Base-by-base conservation (phyloP, 768 basidiomycete genomes). In the Collybiopsis luxurians region DNA sequence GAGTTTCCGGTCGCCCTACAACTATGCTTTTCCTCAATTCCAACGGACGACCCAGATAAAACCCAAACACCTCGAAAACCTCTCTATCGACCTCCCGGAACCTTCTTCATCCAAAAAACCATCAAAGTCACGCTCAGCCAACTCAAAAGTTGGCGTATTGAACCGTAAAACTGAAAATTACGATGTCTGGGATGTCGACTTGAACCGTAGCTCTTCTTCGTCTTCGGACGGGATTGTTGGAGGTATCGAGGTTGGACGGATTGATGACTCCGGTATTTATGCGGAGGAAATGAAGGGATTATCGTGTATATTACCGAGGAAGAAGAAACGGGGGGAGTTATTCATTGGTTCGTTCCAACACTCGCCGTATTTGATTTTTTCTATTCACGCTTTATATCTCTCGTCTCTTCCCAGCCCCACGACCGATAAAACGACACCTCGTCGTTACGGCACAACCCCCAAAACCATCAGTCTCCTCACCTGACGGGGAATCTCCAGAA, bases 221-320 rank as follows among this genome's bases (percentile, higher is more conserved):
- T 51, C 50, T n/a, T 12, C 13, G 5, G 36, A 7, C 23, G 17
- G 9, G 2, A 13, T 2, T 13, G 26, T 51, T 15, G 50, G 36
- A 11, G 50, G 50, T 15, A 34, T 51, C 3, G 71, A 71, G 43
- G 56, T 40, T 15, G 43, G 40, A 21, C 34, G 43, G 9, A 61
- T 30, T 21, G 53, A 44, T 21, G 15, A 47, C 31, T 5, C 31
- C 10, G 31, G 23, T 15, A 58, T 78, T 17, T 79, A 82, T 0
- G 89, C 81, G 2, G 89, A 90, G 60, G 89, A 90, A 66, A 69
- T 89, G 39, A 80, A 77, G 40, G 69, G 71, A 0, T 65, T 91
- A 7, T 75, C 84, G 2, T 87, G 85, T 66, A 70, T 92, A 2
- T 67, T 91, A 1, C 89, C 89, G 0, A 74, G 87, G 19, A 83